phyloP scores from a whole-genome alignment of 73 alveolate species.

The Breviolum minutum region DNA sequence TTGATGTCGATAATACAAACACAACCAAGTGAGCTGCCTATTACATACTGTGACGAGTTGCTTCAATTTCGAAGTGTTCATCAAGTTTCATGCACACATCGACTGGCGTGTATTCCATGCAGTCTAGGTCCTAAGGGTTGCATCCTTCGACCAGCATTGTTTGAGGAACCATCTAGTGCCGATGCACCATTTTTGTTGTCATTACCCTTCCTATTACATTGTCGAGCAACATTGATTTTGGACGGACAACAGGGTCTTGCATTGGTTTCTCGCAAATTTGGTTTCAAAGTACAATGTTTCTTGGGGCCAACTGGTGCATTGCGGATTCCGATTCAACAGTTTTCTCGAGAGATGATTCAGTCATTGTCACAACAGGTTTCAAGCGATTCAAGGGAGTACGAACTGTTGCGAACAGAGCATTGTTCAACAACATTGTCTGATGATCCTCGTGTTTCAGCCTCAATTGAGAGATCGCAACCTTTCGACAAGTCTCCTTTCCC shows the following conservation, averaged over 20 bases:
- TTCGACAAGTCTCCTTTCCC: background rate
- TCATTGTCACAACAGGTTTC: background rate
- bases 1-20: background rate
- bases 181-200: background rate
- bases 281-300: background rate
- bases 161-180: background rate
- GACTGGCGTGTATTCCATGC: background rate
- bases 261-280: background rate
- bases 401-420: background rate
- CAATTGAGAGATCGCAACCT: background rate
- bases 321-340: background rate
- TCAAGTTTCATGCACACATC: background rate
- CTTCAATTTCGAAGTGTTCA: background rate
- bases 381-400: background rate
- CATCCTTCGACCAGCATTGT: background rate
- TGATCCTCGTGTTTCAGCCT: background rate
- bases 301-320: constrained; percentile 4
- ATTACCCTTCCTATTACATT: background rate
- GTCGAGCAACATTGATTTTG: background rate
- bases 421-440: background rate
- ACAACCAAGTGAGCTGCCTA: background rate
- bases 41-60: background rate
- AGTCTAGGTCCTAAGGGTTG: background rate
- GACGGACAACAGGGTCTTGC: background rate
- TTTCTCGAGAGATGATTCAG: background rate